A percentile compares a stretch with the other conserved stretches of the same genome.
Evolutionary conservation across 345 rosid species (phyloP).

Genomic region (Chamaenerion angustifolium): DNA sequence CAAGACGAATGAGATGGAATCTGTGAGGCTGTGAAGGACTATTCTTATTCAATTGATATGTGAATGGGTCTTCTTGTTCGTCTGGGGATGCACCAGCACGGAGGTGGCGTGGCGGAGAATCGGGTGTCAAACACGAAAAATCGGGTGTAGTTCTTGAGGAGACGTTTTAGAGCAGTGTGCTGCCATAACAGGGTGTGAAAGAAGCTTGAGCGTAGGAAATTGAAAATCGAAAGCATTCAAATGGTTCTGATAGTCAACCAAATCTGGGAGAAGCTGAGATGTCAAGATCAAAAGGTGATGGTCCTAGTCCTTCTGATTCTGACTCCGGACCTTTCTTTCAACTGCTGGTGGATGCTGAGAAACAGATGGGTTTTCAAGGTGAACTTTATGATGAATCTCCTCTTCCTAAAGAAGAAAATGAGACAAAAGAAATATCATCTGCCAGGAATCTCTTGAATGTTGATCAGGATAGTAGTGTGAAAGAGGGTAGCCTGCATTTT

Average conservation of each 20-base stretch:
- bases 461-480: slow-evolving; percentile 71
- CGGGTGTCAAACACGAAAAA: too few species aligned
- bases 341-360: slow-evolving; percentile 28
- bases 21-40: too few species aligned
- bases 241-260: slow-evolving; percentile 58
- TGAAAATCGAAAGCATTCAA: slow-evolving; percentile 67
- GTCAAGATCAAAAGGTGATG: slow-evolving; percentile 41
- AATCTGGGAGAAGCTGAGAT: slow-evolving; percentile 58
- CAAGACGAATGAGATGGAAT: too few species aligned
- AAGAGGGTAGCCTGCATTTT: slow-evolving; percentile 96
- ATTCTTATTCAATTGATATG: too few species aligned
- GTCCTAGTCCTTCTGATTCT: slow-evolving; percentile 47
- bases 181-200: slow-evolving; percentile 99
- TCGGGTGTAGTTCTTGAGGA: too few species aligned
- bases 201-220: slow-evolving; percentile 83
- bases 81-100: too few species aligned
- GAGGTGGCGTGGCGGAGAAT: too few species aligned
- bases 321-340: slow-evolving; percentile 57
- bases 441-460: slow-evolving; percentile 74
- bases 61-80: too few species aligned
- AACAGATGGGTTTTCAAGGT: slow-evolving; percentile 21
- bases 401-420: slow-evolving; percentile 33
- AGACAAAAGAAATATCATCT: slow-evolving; percentile 37
- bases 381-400: slow-evolving; percentile 54
- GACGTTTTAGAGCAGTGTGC: too few species aligned